Conservation (phyloP, 2,329 filamentous ascomycete species). For the Hirsutella minnesotensis region DNA sequence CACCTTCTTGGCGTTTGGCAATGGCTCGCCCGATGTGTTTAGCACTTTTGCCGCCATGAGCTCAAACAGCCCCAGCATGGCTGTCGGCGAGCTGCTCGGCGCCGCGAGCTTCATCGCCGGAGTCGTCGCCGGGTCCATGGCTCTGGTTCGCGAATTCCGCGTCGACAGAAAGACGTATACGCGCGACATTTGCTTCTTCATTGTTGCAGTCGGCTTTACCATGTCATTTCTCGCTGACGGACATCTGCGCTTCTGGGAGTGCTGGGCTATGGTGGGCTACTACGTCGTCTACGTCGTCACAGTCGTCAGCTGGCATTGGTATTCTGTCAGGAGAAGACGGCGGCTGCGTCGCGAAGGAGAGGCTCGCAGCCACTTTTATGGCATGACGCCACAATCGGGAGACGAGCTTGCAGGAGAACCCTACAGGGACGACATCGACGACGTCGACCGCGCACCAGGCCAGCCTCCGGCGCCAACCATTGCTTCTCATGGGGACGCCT, state of each 20-base stretch:
- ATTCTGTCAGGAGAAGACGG: conserved; percentile 49
- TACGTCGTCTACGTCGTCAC: conserved; percentile 82
- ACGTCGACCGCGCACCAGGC: conserved; percentile 11
- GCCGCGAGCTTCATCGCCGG: conserved; percentile 93
- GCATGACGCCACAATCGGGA: conserved; percentile 32
- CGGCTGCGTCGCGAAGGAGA: conserved; percentile 55
- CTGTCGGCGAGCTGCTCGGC: conserved; percentile 87
- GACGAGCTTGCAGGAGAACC: conserved; percentile 43
- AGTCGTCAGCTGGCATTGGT: conserved; percentile 91
- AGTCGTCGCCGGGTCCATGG: conserved; percentile 95
- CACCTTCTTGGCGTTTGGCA: conserved; percentile 92
- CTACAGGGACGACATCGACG: conserved; percentile 50
- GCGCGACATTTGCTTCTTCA: conserved; percentile 85
- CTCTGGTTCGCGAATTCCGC: conserved; percentile 85
- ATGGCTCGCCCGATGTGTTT: conserved; percentile 96
- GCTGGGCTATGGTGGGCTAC: conserved; percentile 76
- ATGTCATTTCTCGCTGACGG: conserved; percentile 83
- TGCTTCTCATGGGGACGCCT: conserved; percentile 21
- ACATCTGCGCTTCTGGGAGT: conserved; percentile 77
- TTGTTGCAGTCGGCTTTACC: conserved; percentile 73
- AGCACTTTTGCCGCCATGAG: conserved; percentile 97
- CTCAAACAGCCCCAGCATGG: conserved; percentile 93
- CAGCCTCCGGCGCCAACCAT: conserved; percentile 7
- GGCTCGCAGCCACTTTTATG: conserved; percentile 63
- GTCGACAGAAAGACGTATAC: conserved; percentile 85